Percentiles rank a stretch among this genome's conserved stretches.
Conservation (phyloP, 2,329 filamentous ascomycete species). For the Sclerotinia nivalis region DNA sequence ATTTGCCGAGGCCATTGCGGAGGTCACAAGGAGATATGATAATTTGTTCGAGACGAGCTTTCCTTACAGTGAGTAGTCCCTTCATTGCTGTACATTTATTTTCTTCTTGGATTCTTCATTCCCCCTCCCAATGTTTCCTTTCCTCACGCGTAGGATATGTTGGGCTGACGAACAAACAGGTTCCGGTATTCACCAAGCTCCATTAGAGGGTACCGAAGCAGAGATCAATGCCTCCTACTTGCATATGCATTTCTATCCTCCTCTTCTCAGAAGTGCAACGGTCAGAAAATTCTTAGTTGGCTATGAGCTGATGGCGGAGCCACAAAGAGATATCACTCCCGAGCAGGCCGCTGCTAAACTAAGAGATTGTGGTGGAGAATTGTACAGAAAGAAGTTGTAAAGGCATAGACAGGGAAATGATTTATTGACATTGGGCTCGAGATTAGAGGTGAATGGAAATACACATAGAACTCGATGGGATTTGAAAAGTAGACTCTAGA, state of each 20-base stretch:
- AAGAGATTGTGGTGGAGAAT: slow-evolving; percentile 71
- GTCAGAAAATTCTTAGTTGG: slow-evolving; percentile 96
- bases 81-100: background rate
- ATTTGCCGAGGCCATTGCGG: slow-evolving; percentile 81
- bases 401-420: background rate
- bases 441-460: background rate
- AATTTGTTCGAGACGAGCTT: slow-evolving; percentile 97
- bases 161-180: slow-evolving; percentile 46
- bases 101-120: background rate
- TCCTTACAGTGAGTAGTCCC: slow-evolving; percentile 71
- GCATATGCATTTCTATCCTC: slow-evolving; percentile 97
- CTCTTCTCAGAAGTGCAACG: slow-evolving; percentile 85
- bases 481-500: background rate
- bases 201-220: slow-evolving; percentile 75
- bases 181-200: slow-evolving; percentile 95
- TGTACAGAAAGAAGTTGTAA: slow-evolving; percentile 68
- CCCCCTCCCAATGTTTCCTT: background rate
- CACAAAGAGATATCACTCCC: slow-evolving; percentile 96
- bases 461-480: too few relatives aligned
- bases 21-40: slow-evolving; percentile 89
- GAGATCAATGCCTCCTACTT: slow-evolving; percentile 88
- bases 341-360: slow-evolving; percentile 86
- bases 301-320: slow-evolving; percentile 94
- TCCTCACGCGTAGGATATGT: background rate
- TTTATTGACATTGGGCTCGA: background rate